phyloP scores from a whole-genome alignment of 106 monocot species.

The Dioscorea zingiberensis region DNA sequence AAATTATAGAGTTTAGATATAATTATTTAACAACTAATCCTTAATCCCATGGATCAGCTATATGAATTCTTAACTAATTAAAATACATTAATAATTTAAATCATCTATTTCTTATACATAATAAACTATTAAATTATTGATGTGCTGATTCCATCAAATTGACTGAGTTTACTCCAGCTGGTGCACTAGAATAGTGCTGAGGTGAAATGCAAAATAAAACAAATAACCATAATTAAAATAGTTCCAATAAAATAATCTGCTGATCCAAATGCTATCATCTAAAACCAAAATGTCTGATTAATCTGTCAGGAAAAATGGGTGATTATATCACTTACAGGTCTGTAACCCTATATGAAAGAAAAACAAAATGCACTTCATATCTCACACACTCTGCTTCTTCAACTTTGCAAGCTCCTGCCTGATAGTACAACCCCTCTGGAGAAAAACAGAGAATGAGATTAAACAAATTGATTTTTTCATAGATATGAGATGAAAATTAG shows the following conservation, averaged over 20 bases:
- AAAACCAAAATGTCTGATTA: neutral
- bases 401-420: slow-evolving; percentile 60
- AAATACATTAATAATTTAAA: too few relatives aligned
- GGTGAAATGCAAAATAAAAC: neutral
- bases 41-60: too few relatives aligned
- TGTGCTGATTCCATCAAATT: too few relatives aligned
- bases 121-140: too few relatives aligned
- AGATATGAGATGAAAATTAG: neutral
- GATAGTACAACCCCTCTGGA: slow-evolving; percentile 44
- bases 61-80: too few relatives aligned
- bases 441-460: neutral
- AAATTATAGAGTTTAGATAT: too few relatives aligned
- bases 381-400: slow-evolving; percentile 31
- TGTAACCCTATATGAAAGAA: neutral
- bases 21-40: too few relatives aligned
- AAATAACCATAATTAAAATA: neutral
- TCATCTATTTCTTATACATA: too few relatives aligned
- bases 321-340: neutral
- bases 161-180: too few relatives aligned
- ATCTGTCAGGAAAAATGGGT: too few relatives aligned
- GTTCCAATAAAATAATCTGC: neutral
- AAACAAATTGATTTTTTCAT: neutral
- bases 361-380: neutral
- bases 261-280: neutral
- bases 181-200: too few relatives aligned